Percentiles rank a stretch among this genome's conserved stretches.
These are phyloP conservation scores for Laburnicola sp. DNA, from an alignment of 2,329 filamentous ascomycete genomes.

Conservation along the genomic window DNA sequence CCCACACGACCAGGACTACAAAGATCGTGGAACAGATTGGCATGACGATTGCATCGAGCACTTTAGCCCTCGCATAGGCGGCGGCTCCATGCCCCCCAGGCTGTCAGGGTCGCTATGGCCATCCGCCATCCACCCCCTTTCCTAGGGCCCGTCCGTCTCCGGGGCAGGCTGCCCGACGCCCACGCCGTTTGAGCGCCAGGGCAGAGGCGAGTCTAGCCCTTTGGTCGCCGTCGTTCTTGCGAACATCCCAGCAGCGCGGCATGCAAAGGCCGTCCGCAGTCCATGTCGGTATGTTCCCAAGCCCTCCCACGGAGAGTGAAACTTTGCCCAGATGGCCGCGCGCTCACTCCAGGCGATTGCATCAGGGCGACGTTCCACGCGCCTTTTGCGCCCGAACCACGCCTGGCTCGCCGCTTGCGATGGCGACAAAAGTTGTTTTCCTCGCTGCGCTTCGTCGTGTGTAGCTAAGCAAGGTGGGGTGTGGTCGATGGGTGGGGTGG, in stretches of 20 bases:
- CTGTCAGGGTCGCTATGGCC: slow-evolving; percentile 18
- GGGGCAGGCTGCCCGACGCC: slow-evolving; percentile 36
- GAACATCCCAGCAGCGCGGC: slow-evolving; percentile 36
- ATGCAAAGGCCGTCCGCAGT: slow-evolving; percentile 19
- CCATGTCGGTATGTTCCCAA: slow-evolving; percentile 12
- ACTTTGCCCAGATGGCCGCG: slow-evolving; percentile 1
- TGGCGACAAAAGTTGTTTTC: slow-evolving; percentile 10
- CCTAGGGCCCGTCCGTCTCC: slow-evolving; percentile 26
- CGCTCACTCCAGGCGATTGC: slow-evolving; percentile 15
- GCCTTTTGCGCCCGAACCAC: slow-evolving; percentile 6
- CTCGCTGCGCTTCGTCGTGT: slow-evolving; percentile 3
- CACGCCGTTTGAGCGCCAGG: slow-evolving; percentile 32
- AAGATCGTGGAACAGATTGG: slow-evolving; percentile 37
- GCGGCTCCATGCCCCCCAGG: slow-evolving; percentile 30
- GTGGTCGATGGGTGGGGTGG: slow-evolving; percentile 27
- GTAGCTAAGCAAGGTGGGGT: slow-evolving; percentile 26
- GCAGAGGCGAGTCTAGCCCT: slow-evolving; percentile 31
- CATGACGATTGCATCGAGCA: slow-evolving; percentile 29
- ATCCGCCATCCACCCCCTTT: slow-evolving; percentile 27
- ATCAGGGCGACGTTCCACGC: slow-evolving; percentile 6
- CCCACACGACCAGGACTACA: slow-evolving; percentile 17
- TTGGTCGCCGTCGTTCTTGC: slow-evolving; percentile 22
- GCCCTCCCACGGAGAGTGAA: background rate
- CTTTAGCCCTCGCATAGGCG: slow-evolving; percentile 37
- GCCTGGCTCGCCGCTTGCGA: slow-evolving; percentile 2